Conservation (phyloP, 306 rosid species). For the Vigna radiata region DNA sequence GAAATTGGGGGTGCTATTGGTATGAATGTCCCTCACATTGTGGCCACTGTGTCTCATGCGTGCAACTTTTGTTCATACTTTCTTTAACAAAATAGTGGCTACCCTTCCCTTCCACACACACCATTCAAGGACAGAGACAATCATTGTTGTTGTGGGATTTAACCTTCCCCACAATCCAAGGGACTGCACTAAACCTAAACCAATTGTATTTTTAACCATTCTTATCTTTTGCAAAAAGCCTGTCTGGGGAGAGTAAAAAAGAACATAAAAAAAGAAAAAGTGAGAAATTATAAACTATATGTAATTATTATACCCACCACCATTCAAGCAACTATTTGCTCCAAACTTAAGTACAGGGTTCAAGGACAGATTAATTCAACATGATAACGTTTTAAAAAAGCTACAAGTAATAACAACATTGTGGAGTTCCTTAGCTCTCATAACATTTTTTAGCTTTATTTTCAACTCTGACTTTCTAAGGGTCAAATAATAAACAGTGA, state of each 20-base stretch:
- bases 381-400: not conserved
- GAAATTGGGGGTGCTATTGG: too few relatives aligned
- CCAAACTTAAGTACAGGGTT: slow-evolving; percentile 31
- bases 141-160: slow-evolving; percentile 33
- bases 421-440: not conserved
- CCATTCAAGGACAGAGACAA: slow-evolving; percentile 19
- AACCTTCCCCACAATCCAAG: slow-evolving; percentile 38
- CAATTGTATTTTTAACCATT: not conserved
- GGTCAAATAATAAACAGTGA: slow-evolving; percentile 21
- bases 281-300: not conserved
- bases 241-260: not conserved
- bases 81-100: not conserved
- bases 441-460: not conserved
- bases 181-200: not conserved
- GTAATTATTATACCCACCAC: slow-evolving; percentile 31
- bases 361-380: slow-evolving; percentile 6
- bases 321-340: slow-evolving; percentile 49
- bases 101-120: slow-evolving; percentile 39
- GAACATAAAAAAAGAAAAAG: not conserved
- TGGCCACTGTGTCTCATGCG: slow-evolving; percentile 42
- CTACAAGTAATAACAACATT: not conserved
- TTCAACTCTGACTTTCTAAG: slow-evolving; percentile 29
- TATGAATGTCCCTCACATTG: slow-evolving; percentile 22
- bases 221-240: not conserved
- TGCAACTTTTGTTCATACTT: slow-evolving; percentile 40